Conservation (phyloP, 495 filamentous ascomycete genomes). For the Aspergillus cavernicola region DNA sequence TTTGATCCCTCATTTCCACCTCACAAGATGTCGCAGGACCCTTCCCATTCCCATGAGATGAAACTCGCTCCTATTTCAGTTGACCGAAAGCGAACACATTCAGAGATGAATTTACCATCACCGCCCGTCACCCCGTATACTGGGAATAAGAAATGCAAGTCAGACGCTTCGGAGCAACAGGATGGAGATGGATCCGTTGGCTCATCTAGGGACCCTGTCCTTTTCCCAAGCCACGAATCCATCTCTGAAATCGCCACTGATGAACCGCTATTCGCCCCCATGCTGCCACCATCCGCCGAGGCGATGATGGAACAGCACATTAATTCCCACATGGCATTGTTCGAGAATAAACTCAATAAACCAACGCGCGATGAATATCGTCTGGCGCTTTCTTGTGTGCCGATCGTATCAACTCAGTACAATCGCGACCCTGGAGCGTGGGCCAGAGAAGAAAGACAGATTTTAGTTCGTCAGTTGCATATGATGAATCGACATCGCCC, state of each 20-base stretch:
- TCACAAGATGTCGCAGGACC: conserved; percentile 28
- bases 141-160: conserved; percentile 50
- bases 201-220: conserved; percentile 54
- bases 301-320: conserved; percentile 64
- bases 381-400: conserved; percentile 62
- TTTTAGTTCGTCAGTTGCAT: conserved; percentile 47
- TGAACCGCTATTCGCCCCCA: conserved; percentile 54
- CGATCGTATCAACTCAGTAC: conserved; percentile 57
- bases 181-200: conserved; percentile 30
- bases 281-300: conserved; percentile 42
- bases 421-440: conserved; percentile 56
- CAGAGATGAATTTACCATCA: conserved; percentile 56
- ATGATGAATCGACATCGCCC: conserved; percentile 44
- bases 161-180: conserved; percentile 38
- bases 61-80: conserved; percentile 48
- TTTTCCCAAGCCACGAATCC: conserved; percentile 53
- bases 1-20: conserved; percentile 46
- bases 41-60: conserved; percentile 36
- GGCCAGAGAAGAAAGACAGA: conserved; percentile 59
- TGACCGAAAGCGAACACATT: conserved; percentile 46
- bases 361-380: conserved; percentile 69
- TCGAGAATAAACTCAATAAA: conserved; percentile 55
- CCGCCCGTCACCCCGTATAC: conserved; percentile 69
- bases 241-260: conserved; percentile 42
- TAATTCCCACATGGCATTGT: conserved; percentile 53